Evolutionary conservation across 2,329 filamentous ascomycete species (phyloP), one percentile per base, ranked within the genome.

Genomic region (Bretziella fagacearum): DNA sequence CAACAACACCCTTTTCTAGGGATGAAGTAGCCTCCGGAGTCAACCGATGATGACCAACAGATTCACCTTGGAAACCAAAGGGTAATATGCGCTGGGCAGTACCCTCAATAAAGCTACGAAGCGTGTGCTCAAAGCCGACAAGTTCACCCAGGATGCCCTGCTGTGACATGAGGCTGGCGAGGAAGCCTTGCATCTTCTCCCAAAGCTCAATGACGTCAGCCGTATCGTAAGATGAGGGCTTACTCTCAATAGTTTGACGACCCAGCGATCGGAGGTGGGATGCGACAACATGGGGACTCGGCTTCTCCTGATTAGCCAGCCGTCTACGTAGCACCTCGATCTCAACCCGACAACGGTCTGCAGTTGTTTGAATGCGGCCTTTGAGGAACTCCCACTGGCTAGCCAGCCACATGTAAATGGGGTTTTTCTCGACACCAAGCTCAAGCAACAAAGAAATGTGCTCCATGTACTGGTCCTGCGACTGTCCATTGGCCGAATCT

Each of bases 321-420:
- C 84, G 77, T 50, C 93, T 76, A 44, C 91, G 77, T 41, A 93
- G 66, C 20, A 96, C 81, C 60, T 98, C 91, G 53, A 96, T 86
- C 61, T 98, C 89, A 15, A 93, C 77, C 59, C 82, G 84, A 45
- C 82, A 80, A n/a, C 86, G 77, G 53, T 96, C 86, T 45, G 85
- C 84, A 11, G 79, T 81, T 0, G 73, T 69, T 35, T 77, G 74
- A 46, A 96, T 89, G 59, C 84, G 93, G 53, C 78, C 78, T 62
- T 91, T 95, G 48, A 98, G 69, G 57, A 87, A 79, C 53, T 94
- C 84, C 58, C 87, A 93, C 39, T 84, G 79, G 57, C 85, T 94
- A 47, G 89, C 67, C 22, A 98, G 74, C 87, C 91, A 98, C 8
- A 93, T 73, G 84, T 84, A 94, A 52, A 98, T 93, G 1, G 91